These are phyloP conservation scores for Collybiopsis luxurians DNA, from an alignment of 768 basidiomycete genomes.

Conservation along the genomic window DNA sequence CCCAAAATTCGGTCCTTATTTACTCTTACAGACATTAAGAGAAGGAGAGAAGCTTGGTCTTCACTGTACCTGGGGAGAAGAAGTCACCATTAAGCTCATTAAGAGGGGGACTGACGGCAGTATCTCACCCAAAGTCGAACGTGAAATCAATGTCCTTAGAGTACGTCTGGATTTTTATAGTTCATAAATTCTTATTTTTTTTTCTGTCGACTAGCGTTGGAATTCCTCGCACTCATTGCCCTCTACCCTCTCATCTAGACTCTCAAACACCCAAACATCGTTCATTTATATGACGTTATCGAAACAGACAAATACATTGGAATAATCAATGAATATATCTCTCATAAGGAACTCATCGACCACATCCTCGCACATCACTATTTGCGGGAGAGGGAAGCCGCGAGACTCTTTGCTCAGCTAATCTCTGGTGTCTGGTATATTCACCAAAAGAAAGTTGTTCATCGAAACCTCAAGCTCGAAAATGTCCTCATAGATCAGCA, in stretches of 20 bases:
- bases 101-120: slow-evolving; percentile 89
- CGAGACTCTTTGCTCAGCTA: slow-evolving; percentile 95
- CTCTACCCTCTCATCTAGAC: slow-evolving; percentile 46
- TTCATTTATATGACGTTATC: slow-evolving; percentile 96
- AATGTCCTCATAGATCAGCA: slow-evolving; percentile 96
- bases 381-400: slow-evolving; percentile 90
- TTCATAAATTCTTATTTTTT: not conserved
- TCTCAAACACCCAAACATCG: slow-evolving; percentile 97
- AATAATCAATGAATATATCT: slow-evolving; percentile 97
- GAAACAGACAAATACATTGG: slow-evolving; percentile 99
- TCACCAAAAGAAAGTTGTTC: slow-evolving; percentile 98
- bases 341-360: slow-evolving; percentile 97
- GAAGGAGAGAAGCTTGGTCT: slow-evolving; percentile 99
- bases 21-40: slow-evolving; percentile 94
- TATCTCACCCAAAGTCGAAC: slow-evolving; percentile 83
- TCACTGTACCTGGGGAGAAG: slow-evolving; percentile 91
- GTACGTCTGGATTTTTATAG: slow-evolving; percentile 55
- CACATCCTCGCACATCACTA: slow-evolving; percentile 97
- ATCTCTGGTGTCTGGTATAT: slow-evolving; percentile 99
- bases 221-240: slow-evolving; percentile 7
- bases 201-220: too few species aligned
- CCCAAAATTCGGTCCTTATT: slow-evolving; percentile 93
- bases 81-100: slow-evolving; percentile 98
- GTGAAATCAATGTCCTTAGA: slow-evolving; percentile 95
- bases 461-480: slow-evolving; percentile 98